A percentile compares a stretch with the other conserved stretches of the same genome.
Conservation (phyloP, 2,329 filamentous ascomycete genomes). For the Plectosphaerella plurivora region DNA sequence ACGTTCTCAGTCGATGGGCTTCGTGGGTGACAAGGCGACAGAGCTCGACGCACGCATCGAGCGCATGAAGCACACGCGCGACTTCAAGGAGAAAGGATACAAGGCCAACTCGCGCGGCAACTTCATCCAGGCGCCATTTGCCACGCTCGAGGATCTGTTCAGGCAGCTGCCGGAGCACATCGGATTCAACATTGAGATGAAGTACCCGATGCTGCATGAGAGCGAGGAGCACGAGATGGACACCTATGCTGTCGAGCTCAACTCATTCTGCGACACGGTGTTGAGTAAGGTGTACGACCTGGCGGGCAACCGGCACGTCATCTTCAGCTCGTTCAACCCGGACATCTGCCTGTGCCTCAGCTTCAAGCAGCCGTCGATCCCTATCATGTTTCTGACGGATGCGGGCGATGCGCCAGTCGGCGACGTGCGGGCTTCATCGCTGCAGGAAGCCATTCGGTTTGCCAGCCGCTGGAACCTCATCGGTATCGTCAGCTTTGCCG, state of each 20-base stretch:
- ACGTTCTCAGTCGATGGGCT: conserved; percentile 53
- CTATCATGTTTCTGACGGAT: conserved; percentile 90
- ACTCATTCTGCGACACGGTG: conserved; percentile 93
- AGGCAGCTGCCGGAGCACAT: conserved; percentile 74
- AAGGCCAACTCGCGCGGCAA: conserved; percentile 93
- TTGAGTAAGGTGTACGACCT: conserved; percentile 86
- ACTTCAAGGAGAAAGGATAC: conserved; percentile 92
- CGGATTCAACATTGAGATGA: conserved; percentile 98
- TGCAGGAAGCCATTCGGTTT: conserved; percentile 95
- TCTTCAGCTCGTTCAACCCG: conserved; percentile 96
- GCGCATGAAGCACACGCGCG: conserved; percentile 94
- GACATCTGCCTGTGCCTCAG: conserved; percentile 91
- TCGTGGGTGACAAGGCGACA: conserved; percentile 37
- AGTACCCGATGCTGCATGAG: conserved; percentile 98
- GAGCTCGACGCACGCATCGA: conserved; percentile 45
- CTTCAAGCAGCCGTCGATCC: conserved; percentile 96
- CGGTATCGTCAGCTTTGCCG: conserved; percentile 84
- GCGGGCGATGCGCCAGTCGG: conserved; percentile 77
- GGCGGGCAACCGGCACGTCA: conserved; percentile 78
- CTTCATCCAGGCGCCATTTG: conserved; percentile 94
- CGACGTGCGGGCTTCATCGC: conserved; percentile 82
- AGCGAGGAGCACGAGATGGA: conserved; percentile 96
- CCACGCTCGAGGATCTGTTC: conserved; percentile 92
- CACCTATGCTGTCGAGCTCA: conserved; percentile 90
- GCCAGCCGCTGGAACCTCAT: conserved; percentile 92